These are phyloP conservation scores for Yamadazyma kitorensis DNA, from an alignment of 805 yeast species.

Conservation along the genomic window DNA sequence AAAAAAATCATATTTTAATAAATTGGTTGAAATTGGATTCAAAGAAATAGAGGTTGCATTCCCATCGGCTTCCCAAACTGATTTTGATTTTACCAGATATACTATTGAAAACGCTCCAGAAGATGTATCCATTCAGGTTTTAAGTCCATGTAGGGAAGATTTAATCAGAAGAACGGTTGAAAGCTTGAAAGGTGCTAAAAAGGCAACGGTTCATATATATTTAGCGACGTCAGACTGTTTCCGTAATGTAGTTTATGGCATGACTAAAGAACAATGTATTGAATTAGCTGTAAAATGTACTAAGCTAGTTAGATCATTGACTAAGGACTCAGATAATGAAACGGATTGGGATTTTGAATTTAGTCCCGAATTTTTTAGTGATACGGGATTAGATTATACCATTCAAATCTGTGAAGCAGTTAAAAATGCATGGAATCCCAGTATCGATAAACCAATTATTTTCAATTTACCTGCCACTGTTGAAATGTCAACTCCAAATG, in stretches of 20 bases:
- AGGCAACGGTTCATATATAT: slow-evolving; percentile 73
- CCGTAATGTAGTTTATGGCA: slow-evolving; percentile 66
- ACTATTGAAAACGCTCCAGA: slow-evolving; percentile 73
- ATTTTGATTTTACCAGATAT: slow-evolving; percentile 75
- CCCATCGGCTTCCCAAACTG: slow-evolving; percentile 77
- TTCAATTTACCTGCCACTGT: slow-evolving; percentile 85
- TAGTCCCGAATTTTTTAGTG: slow-evolving; percentile 78
- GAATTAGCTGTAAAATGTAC: slow-evolving; percentile 63
- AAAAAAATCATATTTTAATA: slow-evolving; percentile 66
- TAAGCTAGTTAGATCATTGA: slow-evolving; percentile 58
- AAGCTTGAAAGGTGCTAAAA: slow-evolving; percentile 68
- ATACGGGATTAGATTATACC: slow-evolving; percentile 62
- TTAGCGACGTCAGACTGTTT: slow-evolving; percentile 75
- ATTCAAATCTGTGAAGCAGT: slow-evolving; percentile 72
- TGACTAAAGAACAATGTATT: slow-evolving; percentile 57
- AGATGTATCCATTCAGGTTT: slow-evolving; percentile 74
- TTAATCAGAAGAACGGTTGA: slow-evolving; percentile 71
- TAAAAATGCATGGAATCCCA: slow-evolving; percentile 70
- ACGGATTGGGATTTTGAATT: slow-evolving; percentile 77
- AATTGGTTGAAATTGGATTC: slow-evolving; percentile 69
- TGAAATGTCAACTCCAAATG: slow-evolving; percentile 77
- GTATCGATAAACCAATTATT: slow-evolving; percentile 62
- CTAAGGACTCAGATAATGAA: slow-evolving; percentile 56
- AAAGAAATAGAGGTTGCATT: slow-evolving; percentile 83
- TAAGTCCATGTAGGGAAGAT: slow-evolving; percentile 74